These are phyloP conservation scores for Fusarium tanahbumbuense DNA, from an alignment of 2,329 filamentous ascomycete species.

Conservation along the genomic window DNA sequence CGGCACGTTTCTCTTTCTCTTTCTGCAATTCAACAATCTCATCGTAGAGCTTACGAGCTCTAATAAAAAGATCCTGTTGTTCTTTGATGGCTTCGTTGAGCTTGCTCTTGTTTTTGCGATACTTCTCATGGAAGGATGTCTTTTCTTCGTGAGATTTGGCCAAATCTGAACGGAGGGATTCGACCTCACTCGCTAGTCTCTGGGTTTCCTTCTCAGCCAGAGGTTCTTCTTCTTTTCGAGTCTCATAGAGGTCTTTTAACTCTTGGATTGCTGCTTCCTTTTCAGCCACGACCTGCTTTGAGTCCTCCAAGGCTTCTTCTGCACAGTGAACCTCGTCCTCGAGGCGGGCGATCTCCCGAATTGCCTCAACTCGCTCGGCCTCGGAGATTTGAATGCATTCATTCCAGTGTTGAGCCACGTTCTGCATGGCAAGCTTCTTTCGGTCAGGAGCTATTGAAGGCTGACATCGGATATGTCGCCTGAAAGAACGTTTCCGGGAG, in stretches of 20 bases:
- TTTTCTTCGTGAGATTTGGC: constrained; percentile 39
- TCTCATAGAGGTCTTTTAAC: constrained; percentile 39
- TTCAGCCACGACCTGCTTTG: constrained; percentile 19
- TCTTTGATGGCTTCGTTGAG: constrained; percentile 61
- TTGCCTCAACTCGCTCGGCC: constrained; percentile 45
- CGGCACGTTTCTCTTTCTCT: constrained; percentile 45
- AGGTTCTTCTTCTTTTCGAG: constrained; percentile 44
- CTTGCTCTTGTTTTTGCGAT: constrained; percentile 51
- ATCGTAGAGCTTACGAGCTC: constrained; percentile 50
- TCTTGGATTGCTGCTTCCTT: constrained; percentile 46
- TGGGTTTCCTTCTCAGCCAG: constrained; percentile 42
- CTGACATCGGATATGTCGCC: constrained; percentile 23
- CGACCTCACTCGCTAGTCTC: constrained; percentile 45
- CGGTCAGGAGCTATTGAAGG: constrained; percentile 34
- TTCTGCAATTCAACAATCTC: constrained; percentile 50
- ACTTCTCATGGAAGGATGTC: constrained; percentile 49
- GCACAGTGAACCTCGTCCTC: constrained; percentile 39
- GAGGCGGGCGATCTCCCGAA: constrained; percentile 45
- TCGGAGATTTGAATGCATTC: constrained; percentile 49
- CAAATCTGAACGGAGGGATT: constrained; percentile 45
- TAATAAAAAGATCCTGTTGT: constrained; percentile 58
- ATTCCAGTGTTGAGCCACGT: constrained; percentile 51
- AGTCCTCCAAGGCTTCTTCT: constrained; percentile 35
- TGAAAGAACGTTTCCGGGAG: constrained; percentile 46
- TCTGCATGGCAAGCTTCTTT: constrained; percentile 49